Conservation (phyloP, 768 basidiomycete species). For the Suillus decipiens region DNA sequence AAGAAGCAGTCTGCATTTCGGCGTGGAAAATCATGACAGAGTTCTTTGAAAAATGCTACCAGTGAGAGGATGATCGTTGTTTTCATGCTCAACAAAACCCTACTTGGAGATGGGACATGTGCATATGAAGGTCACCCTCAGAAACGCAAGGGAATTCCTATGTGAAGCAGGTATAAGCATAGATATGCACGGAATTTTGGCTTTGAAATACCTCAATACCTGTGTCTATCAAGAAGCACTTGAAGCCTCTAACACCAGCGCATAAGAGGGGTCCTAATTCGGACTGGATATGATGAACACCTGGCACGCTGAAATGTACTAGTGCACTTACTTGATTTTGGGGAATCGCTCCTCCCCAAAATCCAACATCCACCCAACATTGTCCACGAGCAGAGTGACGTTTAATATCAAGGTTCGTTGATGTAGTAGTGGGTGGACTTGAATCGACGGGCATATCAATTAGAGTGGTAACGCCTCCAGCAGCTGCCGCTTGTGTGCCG, state of each 20-base stretch:
- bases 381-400: conserved; percentile 68
- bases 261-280: conserved; percentile 75
- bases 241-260: conserved; percentile 92
- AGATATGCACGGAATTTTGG: conserved; percentile 6
- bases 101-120: conserved; percentile 80
- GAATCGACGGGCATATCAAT: conserved; percentile 99
- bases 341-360: conserved; percentile 94
- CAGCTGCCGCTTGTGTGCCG: conserved; percentile 89
- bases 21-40: conserved; percentile 89
- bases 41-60: conserved; percentile 53
- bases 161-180: conserved; percentile 3
- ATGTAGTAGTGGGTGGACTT: conserved; percentile 92
- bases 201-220: conserved; percentile 74
- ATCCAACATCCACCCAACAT: conserved; percentile 69
- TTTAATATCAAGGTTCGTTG: conserved; percentile 73
- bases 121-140: conserved; percentile 61
- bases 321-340: conserved; percentile 68
- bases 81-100: conserved; percentile 7
- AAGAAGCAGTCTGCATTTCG: conserved; percentile 59
- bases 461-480: conserved; percentile 91
- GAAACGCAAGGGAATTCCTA: conserved; percentile 93
- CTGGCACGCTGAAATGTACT: not conserved
- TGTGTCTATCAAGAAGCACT: conserved; percentile 94
- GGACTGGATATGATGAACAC: conserved; percentile 39
- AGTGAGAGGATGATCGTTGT: conserved; percentile 9